Conservation (phyloP, 441 rosid genomes). For the Macaranga tanarius region DNA sequence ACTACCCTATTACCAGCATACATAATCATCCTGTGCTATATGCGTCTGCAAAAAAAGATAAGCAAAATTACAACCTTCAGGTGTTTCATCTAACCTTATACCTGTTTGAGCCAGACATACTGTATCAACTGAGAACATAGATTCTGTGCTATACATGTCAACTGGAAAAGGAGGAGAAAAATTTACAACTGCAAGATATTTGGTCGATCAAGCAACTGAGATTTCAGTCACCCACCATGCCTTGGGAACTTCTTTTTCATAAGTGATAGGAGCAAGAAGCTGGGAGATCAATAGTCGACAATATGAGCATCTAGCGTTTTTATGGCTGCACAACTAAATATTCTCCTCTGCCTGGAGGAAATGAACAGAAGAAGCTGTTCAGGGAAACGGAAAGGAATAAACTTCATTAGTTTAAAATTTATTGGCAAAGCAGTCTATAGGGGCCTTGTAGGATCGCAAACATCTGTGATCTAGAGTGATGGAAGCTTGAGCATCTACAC, state of each 20-base stretch:
- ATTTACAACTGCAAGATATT: constrained; percentile 24
- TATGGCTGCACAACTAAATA: constrained; percentile 22
- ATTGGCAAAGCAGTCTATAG: constrained; percentile 8
- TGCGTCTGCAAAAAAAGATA: constrained; percentile 15
- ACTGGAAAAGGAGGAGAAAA: constrained; percentile 4
- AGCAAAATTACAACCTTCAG: constrained; percentile 20
- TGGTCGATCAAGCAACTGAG: constrained; percentile 12
- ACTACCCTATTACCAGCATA: constrained; percentile 21
- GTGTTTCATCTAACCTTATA: constrained; percentile 13
- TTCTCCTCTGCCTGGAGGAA: constrained; percentile 24
- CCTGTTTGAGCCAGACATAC: constrained; percentile 11
- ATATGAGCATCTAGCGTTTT: constrained; percentile 23
- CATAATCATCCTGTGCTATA: constrained; percentile 28
- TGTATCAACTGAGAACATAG: constrained; percentile 27
- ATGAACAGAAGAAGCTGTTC: constrained; percentile 16
- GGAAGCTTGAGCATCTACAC: constrained; percentile 21
- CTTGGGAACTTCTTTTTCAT: constrained; percentile 8
- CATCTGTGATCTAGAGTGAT: background rate
- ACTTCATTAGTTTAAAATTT: constrained; percentile 1
- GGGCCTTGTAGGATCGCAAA: constrained; percentile 13
- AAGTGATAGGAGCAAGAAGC: constrained; percentile 21
- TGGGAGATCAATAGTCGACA: constrained; percentile 18
- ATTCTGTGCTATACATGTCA: constrained; percentile 33
- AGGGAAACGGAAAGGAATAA: constrained; percentile 9
- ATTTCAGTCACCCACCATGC: constrained; percentile 18